Base-by-base conservation (phyloP, 2,329 filamentous ascomycete genomes). In the Cladosporium oxysporum region DNA sequence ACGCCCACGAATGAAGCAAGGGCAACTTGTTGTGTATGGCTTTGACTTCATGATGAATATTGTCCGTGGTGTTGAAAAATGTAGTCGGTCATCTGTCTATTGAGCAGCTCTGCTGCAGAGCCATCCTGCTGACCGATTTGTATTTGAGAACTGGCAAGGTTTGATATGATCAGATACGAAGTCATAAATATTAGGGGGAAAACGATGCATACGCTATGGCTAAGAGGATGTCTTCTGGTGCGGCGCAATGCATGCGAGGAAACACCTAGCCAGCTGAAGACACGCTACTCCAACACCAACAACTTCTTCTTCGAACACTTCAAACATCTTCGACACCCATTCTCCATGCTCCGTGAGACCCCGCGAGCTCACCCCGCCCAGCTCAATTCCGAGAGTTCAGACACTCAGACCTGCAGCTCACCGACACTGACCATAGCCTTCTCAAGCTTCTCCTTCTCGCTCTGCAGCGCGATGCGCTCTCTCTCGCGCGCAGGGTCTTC, bases 401-500 rank as follows among this genome's bases (percentile, higher is more conserved):
- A 37, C 18, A 18, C 23, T 35, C 26, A 59, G 5, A 21, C 21
- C 35, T 47, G 50, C 8, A 76, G 63, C 68, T 74, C 72, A 5
- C 29, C 52, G 21, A 55, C 31, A 12, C 52, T 55, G 18, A 41
- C 58, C 64, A 74, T 37, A 2, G 78, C 78, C 31, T 71, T 62
- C 10, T 71, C 60, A n/a, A 81, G 62, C 55, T 71, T 73, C 3
- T 66, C 69, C 58, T 73, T 71, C 70, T 77, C 71, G 0, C 58
- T 66, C 29, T 71, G 58, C 49, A 81, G 67, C 1, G 59, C 26
- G 2, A 59, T 49, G 1, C 79, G 72, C 26, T 68, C 62, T 1
- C 28, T 31, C 66, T 77, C 75, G 0, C 76, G 72, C 33, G 70
- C 70, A 0, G 75, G 69, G 28, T 80, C 76, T 52, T 79, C 77